A percentile compares a stretch with the other conserved stretches of the same genome.
These are phyloP conservation scores for Fusarium tuaranense DNA, from an alignment of 2,329 filamentous ascomycete species.

Conservation along the genomic window DNA sequence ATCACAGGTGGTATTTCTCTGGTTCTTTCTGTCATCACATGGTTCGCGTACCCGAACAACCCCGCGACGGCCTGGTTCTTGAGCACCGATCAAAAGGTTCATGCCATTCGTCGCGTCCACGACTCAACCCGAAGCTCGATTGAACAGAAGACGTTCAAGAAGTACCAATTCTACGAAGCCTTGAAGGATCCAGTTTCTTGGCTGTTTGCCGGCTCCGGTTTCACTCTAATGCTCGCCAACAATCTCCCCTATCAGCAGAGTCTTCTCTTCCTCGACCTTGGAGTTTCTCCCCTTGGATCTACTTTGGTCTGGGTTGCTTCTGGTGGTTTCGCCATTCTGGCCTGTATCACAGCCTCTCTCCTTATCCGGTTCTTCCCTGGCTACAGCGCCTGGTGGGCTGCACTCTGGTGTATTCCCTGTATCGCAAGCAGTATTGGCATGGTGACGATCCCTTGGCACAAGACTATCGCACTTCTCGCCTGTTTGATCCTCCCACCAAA, in stretches of 20 bases:
- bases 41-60: constrained; percentile 30
- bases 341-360: constrained; percentile 31
- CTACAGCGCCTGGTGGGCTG: constrained; percentile 35
- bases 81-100: constrained; percentile 38
- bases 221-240: constrained; percentile 53
- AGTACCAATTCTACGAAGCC: constrained; percentile 46
- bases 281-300: constrained; percentile 22
- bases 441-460: constrained; percentile 36
- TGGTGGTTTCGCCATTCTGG: constrained; percentile 26
- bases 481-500: constrained; percentile 31
- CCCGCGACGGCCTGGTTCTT: constrained; percentile 38
- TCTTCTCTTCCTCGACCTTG: constrained; percentile 26
- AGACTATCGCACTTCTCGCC: constrained; percentile 44
- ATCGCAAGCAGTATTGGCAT: constrained; percentile 37
- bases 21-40: constrained; percentile 18
- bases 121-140: constrained; percentile 47
- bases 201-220: constrained; percentile 45
- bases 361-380: constrained; percentile 28
- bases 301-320: constrained; percentile 29
- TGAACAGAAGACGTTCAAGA: constrained; percentile 51
- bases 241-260: constrained; percentile 53
- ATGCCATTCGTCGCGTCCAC: constrained; percentile 48
- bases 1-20: constrained; percentile 28
- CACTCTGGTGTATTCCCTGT: constrained; percentile 38
- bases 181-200: constrained; percentile 46